These are phyloP conservation scores for Bipolaris cookei DNA, from an alignment of 2,329 filamentous ascomycete species.

Conservation along the genomic window DNA sequence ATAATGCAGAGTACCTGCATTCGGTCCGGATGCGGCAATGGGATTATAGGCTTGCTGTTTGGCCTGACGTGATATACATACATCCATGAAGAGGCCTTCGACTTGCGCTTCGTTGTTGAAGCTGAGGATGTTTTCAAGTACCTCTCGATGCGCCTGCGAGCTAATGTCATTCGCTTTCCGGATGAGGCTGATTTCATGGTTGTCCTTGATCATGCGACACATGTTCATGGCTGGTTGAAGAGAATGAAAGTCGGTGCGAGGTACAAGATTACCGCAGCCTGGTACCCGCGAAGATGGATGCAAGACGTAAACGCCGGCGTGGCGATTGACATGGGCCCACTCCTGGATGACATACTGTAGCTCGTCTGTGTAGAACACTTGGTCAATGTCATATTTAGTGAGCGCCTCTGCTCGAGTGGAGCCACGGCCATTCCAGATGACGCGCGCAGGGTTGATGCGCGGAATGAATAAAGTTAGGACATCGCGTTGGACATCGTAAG, in stretches of 20 bases:
- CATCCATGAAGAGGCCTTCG: conserved; percentile 76
- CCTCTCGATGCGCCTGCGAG: conserved; percentile 74
- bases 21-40: conserved; percentile 85
- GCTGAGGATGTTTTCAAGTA: conserved; percentile 67
- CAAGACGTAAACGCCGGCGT: conserved; percentile 46
- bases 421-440: conserved; percentile 69
- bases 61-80: conserved; percentile 74
- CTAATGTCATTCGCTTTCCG: conserved; percentile 81
- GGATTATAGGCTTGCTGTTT: conserved; percentile 83
- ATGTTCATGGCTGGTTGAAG: conserved; percentile 77
- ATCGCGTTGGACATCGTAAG: conserved; percentile 66
- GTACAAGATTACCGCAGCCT: conserved; percentile 14
- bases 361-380: conserved; percentile 63
- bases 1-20: conserved; percentile 88
- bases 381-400: conserved; percentile 70
- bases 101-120: conserved; percentile 82
- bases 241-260: conserved; percentile 39
- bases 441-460: conserved; percentile 65
- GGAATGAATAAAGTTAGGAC: conserved; percentile 76
- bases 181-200: conserved; percentile 82
- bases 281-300: conserved; percentile 32
- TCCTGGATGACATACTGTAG: conserved; percentile 38
- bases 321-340: conserved; percentile 37
- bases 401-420: conserved; percentile 68
- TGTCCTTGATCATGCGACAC: conserved; percentile 80